Evolutionary conservation across 2,329 filamentous ascomycete genomes (phyloP), one percentile per base, ranked within the genome.

Genomic region (Fusarium siculi): DNA sequence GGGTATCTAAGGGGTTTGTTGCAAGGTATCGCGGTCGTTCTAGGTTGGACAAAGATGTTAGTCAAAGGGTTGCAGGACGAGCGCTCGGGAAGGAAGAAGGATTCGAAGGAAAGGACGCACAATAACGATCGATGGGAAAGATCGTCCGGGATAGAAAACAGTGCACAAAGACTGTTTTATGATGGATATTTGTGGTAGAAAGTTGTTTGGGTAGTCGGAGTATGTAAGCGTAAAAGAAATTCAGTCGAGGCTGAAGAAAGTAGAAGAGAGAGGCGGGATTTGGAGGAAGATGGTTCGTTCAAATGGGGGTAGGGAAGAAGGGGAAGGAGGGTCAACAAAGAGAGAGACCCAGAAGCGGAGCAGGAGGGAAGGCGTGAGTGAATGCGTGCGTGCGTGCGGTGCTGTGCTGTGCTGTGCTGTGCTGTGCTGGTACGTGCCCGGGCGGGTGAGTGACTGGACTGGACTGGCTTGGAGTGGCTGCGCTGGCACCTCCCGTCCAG

Each of bases 161-260:
- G 70, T 61, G 69, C 55, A 59, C 53, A 50, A 52, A 53, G 37
- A 39, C 39, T 50, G 46, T 53, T 59, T 62, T 63, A 57, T 50
- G 40, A 34, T 49, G 30, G 57, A 53, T 43, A 43, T 53, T 54
- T 59, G 43, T 49, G 42, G 34, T 42, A 34, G 39, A 47, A 52
- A 46, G 65, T 65, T 70, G 63, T 56, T 56, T 57, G 64, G 44
- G 50, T 69, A 54, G 42, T 55, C 59, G 25, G 70, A 46, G 43
- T 73, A 49, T 71, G 65, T 71, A 64, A 62, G 63, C 54, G 58
- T 58, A 56, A 64, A 69, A 75, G 67, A 74, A 63, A 62, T 78
- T 76, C 74, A 74, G 76, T 78, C 76, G 59, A 75, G 76, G 76
- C 75, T 76, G 70, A 78, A 72, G 40, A 74, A 68, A 59, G 46